phyloP scores from a whole-genome alignment of 2,329 filamentous ascomycete species.

The Calonectria pseudoreteaudii region DNA sequence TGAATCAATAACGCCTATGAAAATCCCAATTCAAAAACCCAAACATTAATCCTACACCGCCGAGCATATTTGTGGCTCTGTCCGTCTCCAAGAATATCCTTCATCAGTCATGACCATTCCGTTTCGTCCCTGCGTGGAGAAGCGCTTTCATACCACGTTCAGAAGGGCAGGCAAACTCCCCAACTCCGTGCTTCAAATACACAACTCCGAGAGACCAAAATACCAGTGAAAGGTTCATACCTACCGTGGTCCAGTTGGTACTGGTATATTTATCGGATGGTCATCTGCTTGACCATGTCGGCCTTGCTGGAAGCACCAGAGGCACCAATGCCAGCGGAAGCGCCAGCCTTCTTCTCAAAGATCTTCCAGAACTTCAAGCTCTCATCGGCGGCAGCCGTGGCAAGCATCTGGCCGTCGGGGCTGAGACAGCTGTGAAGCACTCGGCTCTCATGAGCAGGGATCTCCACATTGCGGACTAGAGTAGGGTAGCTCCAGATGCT shows the following conservation, averaged over 20 bases:
- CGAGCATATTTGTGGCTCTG: slow-evolving; percentile 14
- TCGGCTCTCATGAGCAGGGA: slow-evolving; percentile 95
- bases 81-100: slow-evolving; percentile 24
- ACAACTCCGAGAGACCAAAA: slow-evolving; percentile 54
- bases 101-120: slow-evolving; percentile 44
- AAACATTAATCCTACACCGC: slow-evolving; percentile 26
- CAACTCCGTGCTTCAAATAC: slow-evolving; percentile 67
- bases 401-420: slow-evolving; percentile 97
- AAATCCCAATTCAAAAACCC: slow-evolving; percentile 28
- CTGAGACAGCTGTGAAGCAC: slow-evolving; percentile 97
- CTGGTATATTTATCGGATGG: slow-evolving; percentile 74
- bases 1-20: slow-evolving; percentile 28
- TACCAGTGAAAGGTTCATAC: slow-evolving; percentile 59
- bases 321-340: slow-evolving; percentile 71
- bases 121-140: slow-evolving; percentile 54
- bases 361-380: slow-evolving; percentile 99
- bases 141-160: slow-evolving; percentile 64
- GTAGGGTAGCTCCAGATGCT: slow-evolving; percentile 99
- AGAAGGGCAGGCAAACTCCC: slow-evolving; percentile 56
- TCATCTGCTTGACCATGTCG: slow-evolving; percentile 94
- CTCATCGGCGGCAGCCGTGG: slow-evolving; percentile 95
- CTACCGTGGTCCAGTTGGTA: slow-evolving; percentile 55
- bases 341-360: slow-evolving; percentile 96
- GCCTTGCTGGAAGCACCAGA: slow-evolving; percentile 81
- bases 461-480: slow-evolving; percentile 96